A percentile compares a stretch with the other conserved stretches of the same genome.
Evolutionary conservation across 352 stramenopile species (phyloP).

Genomic region (Elongisporangium anandrum): DNA sequence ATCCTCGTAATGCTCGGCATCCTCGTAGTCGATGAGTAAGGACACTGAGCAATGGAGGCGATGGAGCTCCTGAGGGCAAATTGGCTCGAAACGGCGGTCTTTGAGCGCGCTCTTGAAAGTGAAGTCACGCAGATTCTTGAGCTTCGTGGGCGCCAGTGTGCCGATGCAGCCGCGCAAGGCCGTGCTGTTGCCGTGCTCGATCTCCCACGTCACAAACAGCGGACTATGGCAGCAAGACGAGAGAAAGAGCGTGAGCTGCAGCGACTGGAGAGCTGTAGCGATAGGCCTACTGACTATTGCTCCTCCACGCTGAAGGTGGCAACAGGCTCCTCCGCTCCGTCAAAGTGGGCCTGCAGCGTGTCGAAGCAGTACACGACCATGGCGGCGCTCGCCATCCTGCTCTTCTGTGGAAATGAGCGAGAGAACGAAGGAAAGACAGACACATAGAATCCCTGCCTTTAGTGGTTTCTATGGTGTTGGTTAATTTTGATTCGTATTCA

Average conservation of each 20-base stretch:
- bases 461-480: not conserved
- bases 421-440: not conserved
- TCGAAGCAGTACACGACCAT: constrained; percentile 88
- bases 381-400: constrained; percentile 60
- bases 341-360: constrained; percentile 68
- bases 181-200: constrained; percentile 41
- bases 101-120: constrained; percentile 80
- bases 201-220: constrained; percentile 85
- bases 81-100: constrained; percentile 74
- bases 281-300: constrained; percentile 35
- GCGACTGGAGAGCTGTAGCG: not conserved
- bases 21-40: constrained; percentile 78
- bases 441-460: not conserved
- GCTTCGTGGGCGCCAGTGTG: constrained; percentile 56
- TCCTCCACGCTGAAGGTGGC: constrained; percentile 52
- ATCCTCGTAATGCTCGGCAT: constrained; percentile 69
- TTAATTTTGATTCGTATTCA: too few species aligned
- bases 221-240: constrained; percentile 24
- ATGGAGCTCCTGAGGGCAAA: constrained; percentile 57
- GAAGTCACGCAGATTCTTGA: constrained; percentile 73
- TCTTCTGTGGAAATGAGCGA: not conserved
- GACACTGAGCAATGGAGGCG: constrained; percentile 74
- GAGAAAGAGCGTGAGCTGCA: constrained; percentile 1
- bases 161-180: constrained; percentile 75
- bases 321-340: constrained; percentile 37